phyloP scores from a whole-genome alignment of 2,329 filamentous ascomycete genomes.

The Pyrenophora teres region DNA sequence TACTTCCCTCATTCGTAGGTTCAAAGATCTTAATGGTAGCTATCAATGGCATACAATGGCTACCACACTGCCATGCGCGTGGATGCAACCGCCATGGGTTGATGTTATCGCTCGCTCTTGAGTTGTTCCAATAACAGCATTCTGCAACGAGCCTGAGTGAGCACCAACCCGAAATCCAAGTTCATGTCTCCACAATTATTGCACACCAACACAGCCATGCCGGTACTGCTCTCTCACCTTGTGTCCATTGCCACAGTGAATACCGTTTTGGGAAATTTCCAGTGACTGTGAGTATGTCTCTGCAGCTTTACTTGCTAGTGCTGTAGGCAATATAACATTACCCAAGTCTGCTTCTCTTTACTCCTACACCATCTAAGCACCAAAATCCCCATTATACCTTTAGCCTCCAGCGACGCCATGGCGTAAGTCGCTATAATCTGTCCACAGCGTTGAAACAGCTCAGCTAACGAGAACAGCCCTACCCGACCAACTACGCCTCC shows the following conservation, averaged over 20 bases:
- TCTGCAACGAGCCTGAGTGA: too few relatives aligned
- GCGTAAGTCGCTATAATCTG: conserved; percentile 6
- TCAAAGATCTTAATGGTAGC: too few relatives aligned
- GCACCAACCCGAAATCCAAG: too few relatives aligned
- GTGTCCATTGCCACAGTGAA: neutral
- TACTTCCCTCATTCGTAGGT: too few relatives aligned
- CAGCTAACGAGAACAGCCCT: conserved; percentile 8
- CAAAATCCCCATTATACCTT: neutral
- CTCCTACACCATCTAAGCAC: neutral
- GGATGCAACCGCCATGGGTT: too few relatives aligned
- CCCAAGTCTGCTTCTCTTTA: neutral
- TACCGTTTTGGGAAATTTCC: neutral
- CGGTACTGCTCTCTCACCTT: neutral
- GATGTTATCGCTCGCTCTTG: too few relatives aligned
- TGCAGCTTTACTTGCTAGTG: conserved; percentile 3
- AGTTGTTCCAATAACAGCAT: too few relatives aligned
- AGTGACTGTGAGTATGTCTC: neutral
- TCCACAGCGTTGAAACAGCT: neutral
- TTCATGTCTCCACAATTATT: neutral
- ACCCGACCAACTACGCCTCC: conserved; percentile 6
- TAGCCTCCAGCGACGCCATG: conserved; percentile 2
- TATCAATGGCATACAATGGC: too few relatives aligned
- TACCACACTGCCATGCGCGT: too few relatives aligned
- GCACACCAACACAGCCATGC: neutral
- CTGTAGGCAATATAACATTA: neutral